Conservation (phyloP, 352 stramenopile species). For the Globisporangium rhizosaccharum region DNA sequence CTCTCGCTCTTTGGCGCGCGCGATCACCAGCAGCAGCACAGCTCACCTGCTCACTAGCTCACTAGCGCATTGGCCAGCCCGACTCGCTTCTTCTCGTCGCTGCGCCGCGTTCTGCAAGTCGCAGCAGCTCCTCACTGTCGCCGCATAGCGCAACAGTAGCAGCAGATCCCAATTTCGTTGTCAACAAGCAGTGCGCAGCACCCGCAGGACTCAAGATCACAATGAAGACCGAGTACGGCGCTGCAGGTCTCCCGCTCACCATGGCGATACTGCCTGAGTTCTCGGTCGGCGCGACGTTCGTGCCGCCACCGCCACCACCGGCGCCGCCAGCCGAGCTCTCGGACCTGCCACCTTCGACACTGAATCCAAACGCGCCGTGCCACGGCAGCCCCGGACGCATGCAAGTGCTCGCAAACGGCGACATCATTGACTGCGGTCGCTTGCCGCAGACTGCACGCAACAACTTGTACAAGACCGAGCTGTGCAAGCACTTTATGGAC, state of each 20-base stretch:
- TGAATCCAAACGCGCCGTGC: conserved; percentile 7
- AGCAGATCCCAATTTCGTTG: background rate
- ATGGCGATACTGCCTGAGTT: background rate
- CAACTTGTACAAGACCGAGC: conserved; percentile 90
- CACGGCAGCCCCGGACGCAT: conserved; percentile 52
- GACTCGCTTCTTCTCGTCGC: too few species aligned
- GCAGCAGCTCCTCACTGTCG: too few species aligned
- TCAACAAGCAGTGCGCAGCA: background rate
- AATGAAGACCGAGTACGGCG: background rate
- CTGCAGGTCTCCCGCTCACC: background rate
- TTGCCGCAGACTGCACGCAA: conserved; percentile 76
- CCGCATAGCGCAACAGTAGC: background rate
- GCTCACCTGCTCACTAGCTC: background rate
- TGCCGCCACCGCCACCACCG: background rate
- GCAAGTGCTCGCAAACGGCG: conserved; percentile 80
- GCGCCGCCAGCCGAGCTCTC: background rate
- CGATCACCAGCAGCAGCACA: conserved; percentile 2
- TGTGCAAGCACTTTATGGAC: conserved; percentile 87
- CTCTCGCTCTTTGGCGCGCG: background rate
- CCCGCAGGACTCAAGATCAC: background rate
- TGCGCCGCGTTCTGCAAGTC: background rate
- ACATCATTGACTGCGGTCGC: conserved; percentile 79
- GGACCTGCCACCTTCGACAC: background rate
- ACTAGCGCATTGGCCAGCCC: too few species aligned
- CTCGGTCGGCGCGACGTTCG: background rate